Conservation (phyloP, 176 grass and related monocot genomes). For the Lolium multiflorum region DNA sequence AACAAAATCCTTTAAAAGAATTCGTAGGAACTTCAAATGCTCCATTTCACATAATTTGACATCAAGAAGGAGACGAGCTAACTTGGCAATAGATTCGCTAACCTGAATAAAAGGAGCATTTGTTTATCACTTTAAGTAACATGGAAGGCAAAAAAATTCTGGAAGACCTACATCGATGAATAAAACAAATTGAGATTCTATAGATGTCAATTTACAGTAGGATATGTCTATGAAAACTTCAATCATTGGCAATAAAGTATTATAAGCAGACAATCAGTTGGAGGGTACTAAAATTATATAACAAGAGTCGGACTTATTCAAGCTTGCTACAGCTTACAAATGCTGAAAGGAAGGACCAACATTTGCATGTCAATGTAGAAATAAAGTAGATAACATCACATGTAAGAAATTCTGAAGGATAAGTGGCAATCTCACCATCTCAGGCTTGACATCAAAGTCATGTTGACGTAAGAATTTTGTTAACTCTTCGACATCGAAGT, state of each 20-base stretch:
- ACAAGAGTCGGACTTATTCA: neutral
- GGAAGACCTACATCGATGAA: neutral
- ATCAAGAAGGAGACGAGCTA: neutral
- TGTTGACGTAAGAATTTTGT: neutral
- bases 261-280: neutral
- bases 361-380: neutral
- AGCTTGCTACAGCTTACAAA: neutral
- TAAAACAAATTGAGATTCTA: neutral
- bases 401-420: neutral
- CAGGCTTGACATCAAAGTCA: neutral
- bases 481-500: no score
- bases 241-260: neutral
- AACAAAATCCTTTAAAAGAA: conserved; percentile 3
- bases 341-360: neutral
- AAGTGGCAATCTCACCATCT: neutral
- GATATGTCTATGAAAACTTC: neutral
- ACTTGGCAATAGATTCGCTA: neutral
- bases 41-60: neutral
- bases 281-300: neutral
- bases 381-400: neutral
- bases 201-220: neutral
- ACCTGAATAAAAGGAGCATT: neutral
- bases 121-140: neutral
- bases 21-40: neutral
- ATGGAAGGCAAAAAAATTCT: neutral